Base-by-base conservation (phyloP, 805 yeast species). In the Ogataea philodendri region DNA sequence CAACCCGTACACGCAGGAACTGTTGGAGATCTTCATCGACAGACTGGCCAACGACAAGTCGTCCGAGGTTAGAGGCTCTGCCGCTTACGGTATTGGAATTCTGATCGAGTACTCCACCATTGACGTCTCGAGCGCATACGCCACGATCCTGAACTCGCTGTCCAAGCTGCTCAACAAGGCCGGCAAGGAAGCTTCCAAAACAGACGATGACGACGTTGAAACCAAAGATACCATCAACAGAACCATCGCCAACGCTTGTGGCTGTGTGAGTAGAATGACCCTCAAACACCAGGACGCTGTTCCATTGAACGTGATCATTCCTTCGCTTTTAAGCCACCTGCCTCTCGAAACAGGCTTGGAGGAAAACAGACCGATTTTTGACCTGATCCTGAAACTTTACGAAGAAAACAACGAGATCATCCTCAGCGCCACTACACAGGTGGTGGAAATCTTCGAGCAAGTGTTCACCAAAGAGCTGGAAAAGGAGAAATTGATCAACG, bases 1-100 rank as follows among this genome's bases (percentile, higher is more conserved):
- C 41, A 78, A 84, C 54, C 85, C 86, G 41, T 81, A 70, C 65
- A 63, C 80, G 23, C 74, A 77, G 45, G 86, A 83, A 46, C 67
- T 93, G 55, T 65, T 87, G 53, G 77, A 80, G 57, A 67, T 81
- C 24, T 82, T 93, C 57, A 67, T 74, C 32, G 71, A 76, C 41
- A 79, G 82, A 47, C 70, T 90, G 43, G 72, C 82, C 38, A 78
- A 78, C 55, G 88, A 84, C 58, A 77, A 77, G 54, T 82, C 93
- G 10, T 69, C 84, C 45, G 95, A 87, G 57, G 97, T 87, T 41
- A 83, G 90, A 65, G 89, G 96, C 52, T 85, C 88, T 51, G 90
- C 97, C 34, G 96, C 97, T 11, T 93, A 87, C 60, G 98, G 97
- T 69, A 78, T 85, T 49, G 98, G 98, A 52, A 63, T 88, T 42